A percentile compares a stretch with the other conserved stretches of the same genome.
Conservation (phyloP, 2,329 filamentous ascomycete species). For the Uncinocarpus reesii region DNA sequence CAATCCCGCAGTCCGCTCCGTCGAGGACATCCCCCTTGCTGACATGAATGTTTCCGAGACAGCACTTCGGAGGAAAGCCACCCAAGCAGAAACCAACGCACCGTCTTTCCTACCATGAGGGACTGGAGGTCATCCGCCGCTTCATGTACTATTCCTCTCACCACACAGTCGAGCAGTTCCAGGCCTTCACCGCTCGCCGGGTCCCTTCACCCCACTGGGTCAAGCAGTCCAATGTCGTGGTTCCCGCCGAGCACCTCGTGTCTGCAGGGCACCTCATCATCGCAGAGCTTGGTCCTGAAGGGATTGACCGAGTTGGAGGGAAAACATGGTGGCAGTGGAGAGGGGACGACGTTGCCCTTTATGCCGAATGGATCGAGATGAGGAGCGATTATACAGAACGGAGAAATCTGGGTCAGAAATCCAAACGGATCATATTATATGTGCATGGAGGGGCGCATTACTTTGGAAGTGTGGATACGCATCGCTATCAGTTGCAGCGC, state of each 20-base stretch:
- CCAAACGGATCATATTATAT: constrained; percentile 78
- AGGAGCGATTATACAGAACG: constrained; percentile 65
- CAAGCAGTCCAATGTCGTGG: constrained; percentile 58
- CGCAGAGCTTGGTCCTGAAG: constrained; percentile 65
- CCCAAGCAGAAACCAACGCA: constrained; percentile 71
- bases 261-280: constrained; percentile 58
- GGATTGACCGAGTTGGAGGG: constrained; percentile 67
- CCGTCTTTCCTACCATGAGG: constrained; percentile 89
- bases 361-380: constrained; percentile 97
- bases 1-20: constrained; percentile 5
- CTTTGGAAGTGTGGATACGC: constrained; percentile 90
- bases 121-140: constrained; percentile 71
- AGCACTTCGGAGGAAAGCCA: constrained; percentile 75
- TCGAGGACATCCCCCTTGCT: constrained; percentile 6
- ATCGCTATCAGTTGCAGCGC: constrained; percentile 95
- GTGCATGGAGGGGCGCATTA: constrained; percentile 91
- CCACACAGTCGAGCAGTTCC: constrained; percentile 85
- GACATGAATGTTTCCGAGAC: constrained; percentile 10
- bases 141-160: constrained; percentile 79
- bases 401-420: constrained; percentile 49
- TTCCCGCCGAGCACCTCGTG: constrained; percentile 54
- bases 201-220: constrained; percentile 86
- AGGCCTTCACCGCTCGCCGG: constrained; percentile 83
- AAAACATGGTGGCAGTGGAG: constrained; percentile 86
- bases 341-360: constrained; percentile 50